Evolutionary conservation across 106 monocot genomes (phyloP), one percentile per base, ranked within the genome.

Genomic region (Posidonia australis): DNA sequence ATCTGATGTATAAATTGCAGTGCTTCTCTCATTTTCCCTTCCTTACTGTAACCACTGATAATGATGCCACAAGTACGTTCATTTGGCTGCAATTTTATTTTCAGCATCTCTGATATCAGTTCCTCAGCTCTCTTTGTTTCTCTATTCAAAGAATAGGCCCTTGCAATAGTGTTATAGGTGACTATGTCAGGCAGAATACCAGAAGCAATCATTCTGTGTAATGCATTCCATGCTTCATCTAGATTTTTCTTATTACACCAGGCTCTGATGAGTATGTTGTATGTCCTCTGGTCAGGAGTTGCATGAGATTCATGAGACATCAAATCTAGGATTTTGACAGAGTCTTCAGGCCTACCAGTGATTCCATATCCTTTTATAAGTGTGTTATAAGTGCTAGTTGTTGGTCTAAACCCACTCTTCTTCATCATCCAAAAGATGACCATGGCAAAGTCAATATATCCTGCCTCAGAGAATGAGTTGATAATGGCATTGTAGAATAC

Each of bases 301-400:
- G 74, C 72, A 42, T 81, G 63, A 61, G 32, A 65, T 49, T 82
- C 76, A 9, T 13, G 28, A 14, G 71, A 73, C 89, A 89, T 93
- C 77, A 84, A 74, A 53, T 84, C 66, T 12, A 93, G 68, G 25
- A 93, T 72, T 7, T 79, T 78, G 54, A 79, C 67, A 12, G 86
- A 78, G 48, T 89, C 89, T 69, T 86, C 81, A 25, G 93, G 85
- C 53, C 71, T 86, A 43, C 77, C 74, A 12, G 53, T 77, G 13
- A 93, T 86, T 7, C 89, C 93, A 54, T 77, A 86, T 32, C 93
- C 93, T 79, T 89, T 93, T 31, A 93, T 89, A 11, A 93, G 85
- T 12, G 89, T 93, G 72, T 93, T 93, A 54, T 86, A 89, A 27
- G 89, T 93, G 68, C 83, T 86, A 7, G 77, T 79, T 7, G 85